These are phyloP conservation scores for Multifurca ochricompacta DNA, from an alignment of 768 basidiomycete genomes.

Conservation along the genomic window DNA sequence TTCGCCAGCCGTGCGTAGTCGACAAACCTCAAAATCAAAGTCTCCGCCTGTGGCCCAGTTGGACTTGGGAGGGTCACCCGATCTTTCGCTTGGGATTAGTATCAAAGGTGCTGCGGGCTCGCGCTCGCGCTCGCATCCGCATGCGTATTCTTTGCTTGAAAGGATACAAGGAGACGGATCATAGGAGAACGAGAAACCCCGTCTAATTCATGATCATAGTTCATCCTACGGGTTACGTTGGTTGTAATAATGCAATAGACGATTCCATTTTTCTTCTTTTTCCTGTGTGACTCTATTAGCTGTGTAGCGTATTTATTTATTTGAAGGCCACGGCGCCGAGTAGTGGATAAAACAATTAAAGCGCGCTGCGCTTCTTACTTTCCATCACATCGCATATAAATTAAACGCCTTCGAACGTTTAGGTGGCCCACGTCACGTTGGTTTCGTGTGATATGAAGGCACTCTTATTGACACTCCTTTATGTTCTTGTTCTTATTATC, in stretches of 20 bases:
- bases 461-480: not conserved
- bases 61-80: not conserved
- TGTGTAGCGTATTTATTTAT: too few species aligned
- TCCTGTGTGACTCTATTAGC: not conserved
- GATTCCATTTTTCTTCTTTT: not conserved
- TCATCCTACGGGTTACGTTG: not conserved
- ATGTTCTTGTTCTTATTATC: not conserved
- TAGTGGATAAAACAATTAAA: too few species aligned
- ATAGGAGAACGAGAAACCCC: not conserved
- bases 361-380: too few species aligned
- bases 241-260: not conserved
- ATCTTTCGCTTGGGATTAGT: constrained; percentile 4
- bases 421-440: too few species aligned
- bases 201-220: not conserved
- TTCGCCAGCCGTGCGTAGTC: not conserved
- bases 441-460: not conserved
- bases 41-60: not conserved
- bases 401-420: too few species aligned
- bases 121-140: too few species aligned
- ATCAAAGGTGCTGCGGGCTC: constrained; percentile 19
- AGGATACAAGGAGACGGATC: constrained; percentile 16
- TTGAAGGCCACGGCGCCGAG: too few species aligned
- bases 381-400: too few species aligned
- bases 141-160: constrained; percentile 12
- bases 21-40: not conserved